A percentile compares a stretch with the other conserved stretches of the same genome.
phyloP scores from a whole-genome alignment of 306 rosid genomes.

The Chamaecrista fasciculata region DNA sequence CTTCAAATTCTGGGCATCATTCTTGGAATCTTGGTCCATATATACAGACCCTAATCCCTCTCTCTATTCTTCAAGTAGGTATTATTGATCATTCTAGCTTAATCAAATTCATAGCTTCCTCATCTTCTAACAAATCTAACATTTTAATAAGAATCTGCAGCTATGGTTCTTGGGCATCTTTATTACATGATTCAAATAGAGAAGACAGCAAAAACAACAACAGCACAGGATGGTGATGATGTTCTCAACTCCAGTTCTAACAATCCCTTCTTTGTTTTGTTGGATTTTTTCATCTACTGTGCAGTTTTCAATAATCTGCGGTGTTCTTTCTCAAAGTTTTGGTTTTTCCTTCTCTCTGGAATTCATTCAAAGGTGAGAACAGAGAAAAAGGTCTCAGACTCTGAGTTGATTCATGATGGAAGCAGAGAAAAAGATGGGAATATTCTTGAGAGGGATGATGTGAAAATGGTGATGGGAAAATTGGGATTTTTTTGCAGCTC shows the following conservation, averaged over 20 bases:
- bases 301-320: background rate
- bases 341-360: slow-evolving; percentile 28
- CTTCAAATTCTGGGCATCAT: background rate
- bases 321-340: slow-evolving; percentile 18
- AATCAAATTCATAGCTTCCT: slow-evolving; percentile 15
- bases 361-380: slow-evolving; percentile 4
- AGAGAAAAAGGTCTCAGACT: slow-evolving; percentile 11
- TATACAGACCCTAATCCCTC: slow-evolving; percentile 1
- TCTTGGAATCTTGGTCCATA: slow-evolving; percentile 9
- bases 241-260: background rate
- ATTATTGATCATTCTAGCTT: slow-evolving; percentile 9
- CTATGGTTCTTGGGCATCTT: slow-evolving; percentile 13
- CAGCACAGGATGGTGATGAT: no score
- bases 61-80: slow-evolving; percentile 1
- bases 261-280: slow-evolving; percentile 21
- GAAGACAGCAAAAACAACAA: slow-evolving; percentile 11
- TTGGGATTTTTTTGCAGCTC: slow-evolving; percentile 56
- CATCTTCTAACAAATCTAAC: slow-evolving; percentile 21
- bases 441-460: slow-evolving; percentile 50
- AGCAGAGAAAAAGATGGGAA: slow-evolving; percentile 31
- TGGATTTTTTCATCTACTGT: background rate
- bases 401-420: slow-evolving; percentile 24
- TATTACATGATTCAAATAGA: slow-evolving; percentile 33
- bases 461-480: slow-evolving; percentile 48
- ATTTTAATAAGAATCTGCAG: background rate